Evolutionary conservation across 2,329 filamentous ascomycete species (phyloP), one percentile per base, ranked within the genome.

Genomic region (Penicillium sp.): DNA sequence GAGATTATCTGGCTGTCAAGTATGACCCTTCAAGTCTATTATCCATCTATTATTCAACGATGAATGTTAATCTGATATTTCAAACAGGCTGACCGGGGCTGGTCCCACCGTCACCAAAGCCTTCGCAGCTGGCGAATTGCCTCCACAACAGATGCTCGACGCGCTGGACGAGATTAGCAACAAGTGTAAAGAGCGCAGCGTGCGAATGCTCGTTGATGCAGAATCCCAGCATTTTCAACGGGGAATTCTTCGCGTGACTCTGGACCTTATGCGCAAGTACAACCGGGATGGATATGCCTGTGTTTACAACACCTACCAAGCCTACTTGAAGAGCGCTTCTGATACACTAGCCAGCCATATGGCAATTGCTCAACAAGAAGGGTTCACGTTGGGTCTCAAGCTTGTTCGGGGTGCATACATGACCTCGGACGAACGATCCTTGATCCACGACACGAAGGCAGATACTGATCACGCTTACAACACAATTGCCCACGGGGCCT

Each of bases 121-220:
- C 77, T 47, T 78, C 89, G 26, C 75, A 77, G 35, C 73, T 77
- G 48, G 77, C 80, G 41, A 72, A 78, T 7, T 73, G 74, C 83
- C 87, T 0, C 79, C 81, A 1, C 71, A 76, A 3, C 75, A 77
- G 6, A 81, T 95, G 56, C 74, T 77, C 36, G 67, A 76, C 10
- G 84, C 86, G 10, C 86, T 94, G 47, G 78, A 86, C 51, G 73
- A 79, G 33, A 83, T 94, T 49, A 94, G 88, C 67, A 39, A 17
- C 11, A 48, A 45, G 18, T 57, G 52, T 33, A 75, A 79, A 2
- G 70, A 78, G 25, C 80, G 83, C 36, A 80, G 83, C 16, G 80
- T 94, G 2, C 77, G 80, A 3, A 75, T 96, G 1, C 78, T 94
- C 2, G 87, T 94, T 47, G 87, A 94, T 48, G 90, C 88, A 1